A percentile compares a stretch with the other conserved stretches of the same genome.
Evolutionary conservation across 2,329 filamentous ascomycete species (phyloP).

Genomic region (Didymella arachidicola): DNA sequence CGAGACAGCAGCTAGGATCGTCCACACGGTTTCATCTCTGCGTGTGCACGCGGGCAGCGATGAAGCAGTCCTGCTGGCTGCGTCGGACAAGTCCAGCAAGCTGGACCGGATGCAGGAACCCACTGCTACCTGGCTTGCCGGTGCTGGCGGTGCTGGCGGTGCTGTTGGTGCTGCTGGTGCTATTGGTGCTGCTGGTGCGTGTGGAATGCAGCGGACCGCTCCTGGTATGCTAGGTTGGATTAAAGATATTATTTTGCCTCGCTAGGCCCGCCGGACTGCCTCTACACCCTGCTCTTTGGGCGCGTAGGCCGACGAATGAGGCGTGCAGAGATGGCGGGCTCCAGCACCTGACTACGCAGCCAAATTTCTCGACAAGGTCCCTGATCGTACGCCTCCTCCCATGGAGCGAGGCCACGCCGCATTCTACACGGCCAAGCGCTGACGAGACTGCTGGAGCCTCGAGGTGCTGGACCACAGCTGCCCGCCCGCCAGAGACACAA

Average conservation of each 20-base stretch:
- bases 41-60: slow-evolving; percentile 12
- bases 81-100: neutral
- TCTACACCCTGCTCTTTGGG: slow-evolving; percentile 12
- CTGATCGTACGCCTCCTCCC: slow-evolving; percentile 17
- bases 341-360: slow-evolving; percentile 12
- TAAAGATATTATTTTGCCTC: slow-evolving; percentile 14
- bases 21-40: slow-evolving; percentile 14
- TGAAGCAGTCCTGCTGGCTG: neutral
- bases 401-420: slow-evolving; percentile 26
- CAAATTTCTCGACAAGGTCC: slow-evolving; percentile 8
- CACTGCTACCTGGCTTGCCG: neutral
- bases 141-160: neutral
- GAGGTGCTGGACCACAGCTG: neutral
- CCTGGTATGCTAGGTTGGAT: slow-evolving; percentile 4
- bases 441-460: slow-evolving; percentile 22
- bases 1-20: slow-evolving; percentile 9
- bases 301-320: slow-evolving; percentile 21
- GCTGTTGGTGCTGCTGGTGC: neutral
- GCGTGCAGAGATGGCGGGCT: neutral
- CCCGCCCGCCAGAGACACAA: slow-evolving; percentile 21
- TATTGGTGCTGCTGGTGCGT: neutral
- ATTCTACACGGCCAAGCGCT: slow-evolving; percentile 13
- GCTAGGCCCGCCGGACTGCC: slow-evolving; percentile 15
- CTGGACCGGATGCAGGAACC: slow-evolving; percentile 12
- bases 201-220: slow-evolving; percentile 15